Evolutionary conservation across 352 stramenopile genomes (phyloP), one percentile per base, ranked within the genome.

Genomic region (Phytopythium sindhum): DNA sequence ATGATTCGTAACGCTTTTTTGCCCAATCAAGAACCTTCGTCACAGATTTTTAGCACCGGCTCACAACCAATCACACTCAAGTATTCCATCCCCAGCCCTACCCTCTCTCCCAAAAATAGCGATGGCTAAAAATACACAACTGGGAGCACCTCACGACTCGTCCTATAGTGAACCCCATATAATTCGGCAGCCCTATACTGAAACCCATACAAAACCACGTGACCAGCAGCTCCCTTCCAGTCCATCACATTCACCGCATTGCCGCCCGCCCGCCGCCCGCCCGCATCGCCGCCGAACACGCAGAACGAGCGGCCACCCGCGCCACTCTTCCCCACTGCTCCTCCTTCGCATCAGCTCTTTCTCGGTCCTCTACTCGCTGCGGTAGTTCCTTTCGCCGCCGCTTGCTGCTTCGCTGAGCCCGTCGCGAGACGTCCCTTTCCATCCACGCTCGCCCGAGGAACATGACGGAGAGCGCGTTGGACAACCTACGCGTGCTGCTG

Each of bases 401-500:
- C n/a, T n/a, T n/a, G n/a, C n/a, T n/a, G n/a, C n/a, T n/a, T n/a
- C n/a, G n/a, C n/a, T n/a, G n/a, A n/a, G n/a, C n/a, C n/a, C n/a
- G n/a, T n/a, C n/a, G n/a, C n/a, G n/a, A n/a, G n/a, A n/a, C n/a
- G n/a, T n/a, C 14, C 33, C 33, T 39, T 39, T 48, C 44, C 44
- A 11, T 50, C n/a, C 21, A 52, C n/a, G n/a, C 9, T 6, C 21
- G 9, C 23, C 47, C 1, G 33, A 6, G 33, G 2, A 33, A 1
- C 10, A 55, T 55, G 47, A 24, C 29, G 19, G 45, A 60, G 35
- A 51, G 17, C 24, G 41, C 61, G 61, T 14, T 28, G n/a, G 56
- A 75, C 60, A 74, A 72, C 26, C 70, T 80, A 50, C 64, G 77
- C 60, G 73, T 88, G 66, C 67, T 91, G 45, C 58, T 81, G 28